These are phyloP conservation scores for Alopecurus myosuroides DNA, from an alignment of 176 grass and related monocot species.

Conservation along the genomic window DNA sequence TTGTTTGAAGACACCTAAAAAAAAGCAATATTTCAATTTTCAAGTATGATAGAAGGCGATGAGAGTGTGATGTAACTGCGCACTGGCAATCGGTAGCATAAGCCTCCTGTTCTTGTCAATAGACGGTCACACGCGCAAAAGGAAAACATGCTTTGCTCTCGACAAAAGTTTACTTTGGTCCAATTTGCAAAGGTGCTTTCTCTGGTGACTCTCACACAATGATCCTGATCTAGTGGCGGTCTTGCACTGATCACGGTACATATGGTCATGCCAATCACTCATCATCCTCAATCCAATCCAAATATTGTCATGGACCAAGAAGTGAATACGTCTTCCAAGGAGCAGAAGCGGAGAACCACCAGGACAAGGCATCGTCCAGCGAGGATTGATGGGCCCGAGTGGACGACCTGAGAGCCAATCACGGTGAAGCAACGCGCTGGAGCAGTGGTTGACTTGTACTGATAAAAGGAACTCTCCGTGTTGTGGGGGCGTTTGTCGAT, in stretches of 20 bases:
- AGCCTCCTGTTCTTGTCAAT: background rate
- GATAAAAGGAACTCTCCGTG: no score
- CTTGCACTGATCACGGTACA: background rate
- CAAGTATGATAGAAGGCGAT: conserved; percentile 2
- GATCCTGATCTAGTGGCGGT: background rate
- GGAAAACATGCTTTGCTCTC: background rate
- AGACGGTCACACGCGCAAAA: background rate
- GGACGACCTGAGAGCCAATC: no score
- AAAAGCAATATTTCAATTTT: no score
- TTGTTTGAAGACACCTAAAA: no score
- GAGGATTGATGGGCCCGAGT: no score
- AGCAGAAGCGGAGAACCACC: no score
- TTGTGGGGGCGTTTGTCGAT: no score
- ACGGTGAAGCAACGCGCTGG: no score
- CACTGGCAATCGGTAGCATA: background rate
- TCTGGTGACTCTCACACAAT: background rate
- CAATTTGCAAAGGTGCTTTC: conserved; percentile 9
- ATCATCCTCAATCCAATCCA: background rate
- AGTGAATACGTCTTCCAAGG: no score
- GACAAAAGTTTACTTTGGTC: background rate
- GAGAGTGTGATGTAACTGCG: background rate
- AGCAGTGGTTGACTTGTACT: no score
- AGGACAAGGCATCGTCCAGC: no score
- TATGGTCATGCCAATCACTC: background rate
- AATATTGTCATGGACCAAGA: no score